Conservation (phyloP, 2,329 filamentous ascomycete species). For the Xylaria multiplex region DNA sequence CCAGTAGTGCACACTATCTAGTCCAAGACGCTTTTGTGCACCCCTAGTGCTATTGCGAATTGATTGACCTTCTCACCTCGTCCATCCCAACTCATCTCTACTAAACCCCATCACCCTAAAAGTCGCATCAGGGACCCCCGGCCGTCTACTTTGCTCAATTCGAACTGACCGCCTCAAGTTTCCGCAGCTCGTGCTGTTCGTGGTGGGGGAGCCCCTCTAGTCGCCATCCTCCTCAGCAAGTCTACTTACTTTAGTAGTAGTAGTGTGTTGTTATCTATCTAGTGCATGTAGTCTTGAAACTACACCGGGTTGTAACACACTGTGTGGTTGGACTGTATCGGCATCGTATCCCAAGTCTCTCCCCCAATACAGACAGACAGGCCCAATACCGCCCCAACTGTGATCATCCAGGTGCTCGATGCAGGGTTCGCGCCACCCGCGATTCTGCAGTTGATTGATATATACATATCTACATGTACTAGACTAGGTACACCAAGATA, state of each 20-base stretch:
- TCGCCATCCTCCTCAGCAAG: constrained; percentile 31
- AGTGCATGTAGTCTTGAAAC: constrained; percentile 22
- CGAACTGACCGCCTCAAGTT: constrained; percentile 47
- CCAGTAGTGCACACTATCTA: constrained; percentile 7
- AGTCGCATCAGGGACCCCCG: constrained; percentile 24
- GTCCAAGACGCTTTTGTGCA: not conserved
- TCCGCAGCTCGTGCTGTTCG: constrained; percentile 34
- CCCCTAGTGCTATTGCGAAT: constrained; percentile 14
- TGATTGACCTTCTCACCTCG: constrained; percentile 25
- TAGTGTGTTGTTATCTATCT: not conserved
- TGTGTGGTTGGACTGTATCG: constrained; percentile 34
- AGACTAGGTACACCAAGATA: constrained; percentile 16
- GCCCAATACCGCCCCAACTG: constrained; percentile 4
- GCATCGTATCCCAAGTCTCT: constrained; percentile 18
- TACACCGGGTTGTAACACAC: constrained; percentile 30
- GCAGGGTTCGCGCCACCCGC: constrained; percentile 45
- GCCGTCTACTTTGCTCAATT: constrained; percentile 36
- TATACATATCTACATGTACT: constrained; percentile 10
- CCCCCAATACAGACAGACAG: not conserved
- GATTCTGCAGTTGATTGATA: constrained; percentile 36
- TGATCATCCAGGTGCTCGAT: constrained; percentile 33
- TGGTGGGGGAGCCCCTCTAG: constrained; percentile 31
- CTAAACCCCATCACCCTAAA: constrained; percentile 1
- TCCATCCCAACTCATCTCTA: not conserved
- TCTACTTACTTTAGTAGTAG: constrained; percentile 24